phyloP scores from a whole-genome alignment of 2,329 filamentous ascomycete genomes.

The Aspergillus fumigatus region DNA sequence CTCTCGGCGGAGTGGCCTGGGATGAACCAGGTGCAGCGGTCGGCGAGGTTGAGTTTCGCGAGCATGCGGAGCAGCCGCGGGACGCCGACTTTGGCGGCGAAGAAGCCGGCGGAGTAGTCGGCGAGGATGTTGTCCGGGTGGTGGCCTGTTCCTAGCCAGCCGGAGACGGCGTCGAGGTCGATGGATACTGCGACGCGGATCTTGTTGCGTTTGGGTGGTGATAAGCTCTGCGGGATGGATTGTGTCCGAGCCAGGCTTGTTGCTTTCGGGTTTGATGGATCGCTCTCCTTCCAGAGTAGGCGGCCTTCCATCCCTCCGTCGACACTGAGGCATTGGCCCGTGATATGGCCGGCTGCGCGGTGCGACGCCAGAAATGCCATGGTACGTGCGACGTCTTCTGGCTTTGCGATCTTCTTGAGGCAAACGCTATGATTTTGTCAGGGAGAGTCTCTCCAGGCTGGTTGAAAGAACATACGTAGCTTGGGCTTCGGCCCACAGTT shows the following conservation, averaged over 20 bases:
- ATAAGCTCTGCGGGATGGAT: slow-evolving; percentile 11
- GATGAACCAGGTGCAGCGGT: slow-evolving; percentile 57
- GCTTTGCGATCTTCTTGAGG: slow-evolving; percentile 45
- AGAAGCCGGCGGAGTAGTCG: slow-evolving; percentile 54
- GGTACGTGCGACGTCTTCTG: slow-evolving; percentile 46
- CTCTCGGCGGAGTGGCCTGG: slow-evolving; percentile 57
- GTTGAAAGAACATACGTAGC: slow-evolving; percentile 32
- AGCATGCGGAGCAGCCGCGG: slow-evolving; percentile 53
- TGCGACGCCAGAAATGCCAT: slow-evolving; percentile 50
- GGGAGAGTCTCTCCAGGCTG: background rate
- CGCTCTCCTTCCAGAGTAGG: slow-evolving; percentile 47
- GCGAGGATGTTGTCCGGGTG: slow-evolving; percentile 51
- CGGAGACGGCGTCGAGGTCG: slow-evolving; percentile 57
- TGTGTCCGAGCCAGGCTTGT: too few relatives aligned
- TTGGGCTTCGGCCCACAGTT: slow-evolving; percentile 48
- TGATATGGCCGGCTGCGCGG: slow-evolving; percentile 50
- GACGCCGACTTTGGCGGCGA: slow-evolving; percentile 54
- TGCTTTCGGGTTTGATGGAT: slow-evolving; percentile 11
- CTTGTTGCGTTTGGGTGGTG: slow-evolving; percentile 13
- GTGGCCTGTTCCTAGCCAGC: slow-evolving; percentile 53
- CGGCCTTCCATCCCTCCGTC: slow-evolving; percentile 51
- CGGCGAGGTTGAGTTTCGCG: slow-evolving; percentile 46
- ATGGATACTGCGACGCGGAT: slow-evolving; percentile 34
- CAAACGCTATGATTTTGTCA: slow-evolving; percentile 30
- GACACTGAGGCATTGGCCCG: slow-evolving; percentile 50